These are phyloP conservation scores for Trichoderma gracile DNA, from an alignment of 2,329 filamentous ascomycete genomes.

Conservation along the genomic window DNA sequence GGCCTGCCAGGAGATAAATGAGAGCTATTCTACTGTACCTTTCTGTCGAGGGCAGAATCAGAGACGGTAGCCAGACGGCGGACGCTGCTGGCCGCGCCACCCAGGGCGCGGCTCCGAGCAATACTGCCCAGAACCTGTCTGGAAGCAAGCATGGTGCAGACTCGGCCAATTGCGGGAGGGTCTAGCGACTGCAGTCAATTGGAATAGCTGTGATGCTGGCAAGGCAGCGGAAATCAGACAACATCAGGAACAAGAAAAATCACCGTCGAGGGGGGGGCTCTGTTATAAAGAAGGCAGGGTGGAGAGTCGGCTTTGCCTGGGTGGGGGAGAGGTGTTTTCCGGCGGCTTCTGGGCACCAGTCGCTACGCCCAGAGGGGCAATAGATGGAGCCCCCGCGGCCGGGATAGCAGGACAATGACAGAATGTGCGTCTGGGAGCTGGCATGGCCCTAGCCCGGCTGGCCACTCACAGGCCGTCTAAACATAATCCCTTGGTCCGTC, in stretches of 20 bases:
- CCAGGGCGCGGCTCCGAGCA: slow-evolving; percentile 60
- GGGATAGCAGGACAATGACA: slow-evolving; percentile 23
- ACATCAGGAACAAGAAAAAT: slow-evolving; percentile 22
- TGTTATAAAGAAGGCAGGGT: slow-evolving; percentile 33
- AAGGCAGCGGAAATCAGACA: slow-evolving; percentile 26
- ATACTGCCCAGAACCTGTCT: slow-evolving; percentile 67
- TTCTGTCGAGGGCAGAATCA: slow-evolving; percentile 84
- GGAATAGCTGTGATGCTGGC: slow-evolving; percentile 31
- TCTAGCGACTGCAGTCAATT: slow-evolving; percentile 33
- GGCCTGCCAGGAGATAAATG: background rate
- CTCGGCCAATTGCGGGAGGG: slow-evolving; percentile 39
- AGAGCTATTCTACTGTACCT: slow-evolving; percentile 55
- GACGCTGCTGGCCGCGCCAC: slow-evolving; percentile 59
- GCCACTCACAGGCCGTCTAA: slow-evolving; percentile 33
- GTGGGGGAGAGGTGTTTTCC: slow-evolving; percentile 33
- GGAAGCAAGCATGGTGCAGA: slow-evolving; percentile 65
- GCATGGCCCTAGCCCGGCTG: slow-evolving; percentile 19
- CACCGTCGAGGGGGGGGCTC: slow-evolving; percentile 26
- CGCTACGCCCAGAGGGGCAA: slow-evolving; percentile 24
- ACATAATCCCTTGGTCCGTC: slow-evolving; percentile 32
- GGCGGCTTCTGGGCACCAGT: slow-evolving; percentile 28
- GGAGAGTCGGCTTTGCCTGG: slow-evolving; percentile 23
- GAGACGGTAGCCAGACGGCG: slow-evolving; percentile 81
- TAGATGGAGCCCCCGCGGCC: slow-evolving; percentile 19
- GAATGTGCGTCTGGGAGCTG: slow-evolving; percentile 23